Conservation (phyloP, 164 flowering plant species). For the Liriodendron chinense region DNA sequence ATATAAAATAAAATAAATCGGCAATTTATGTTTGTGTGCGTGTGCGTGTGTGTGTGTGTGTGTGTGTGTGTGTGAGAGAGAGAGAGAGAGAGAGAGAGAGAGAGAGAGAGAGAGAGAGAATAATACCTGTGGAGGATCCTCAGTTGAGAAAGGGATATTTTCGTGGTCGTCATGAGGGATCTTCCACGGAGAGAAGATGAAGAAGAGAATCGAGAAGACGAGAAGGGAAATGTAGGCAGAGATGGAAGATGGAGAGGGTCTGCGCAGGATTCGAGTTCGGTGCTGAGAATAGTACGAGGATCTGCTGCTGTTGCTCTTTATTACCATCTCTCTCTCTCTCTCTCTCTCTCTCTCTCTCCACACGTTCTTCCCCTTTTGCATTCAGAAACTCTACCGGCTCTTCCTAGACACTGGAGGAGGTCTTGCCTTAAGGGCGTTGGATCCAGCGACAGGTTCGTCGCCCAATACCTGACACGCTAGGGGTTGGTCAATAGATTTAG, state of each 20-base stretch:
- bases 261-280: not conserved
- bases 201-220: slow-evolving; percentile 4
- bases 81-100: not conserved
- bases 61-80: not conserved
- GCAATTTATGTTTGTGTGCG: too few species aligned
- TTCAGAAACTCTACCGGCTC: not conserved
- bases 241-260: slow-evolving; percentile 5
- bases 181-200: slow-evolving; percentile 8
- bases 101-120: too few species aligned
- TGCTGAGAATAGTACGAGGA: slow-evolving; percentile 3
- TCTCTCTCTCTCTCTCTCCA: slow-evolving; percentile 3
- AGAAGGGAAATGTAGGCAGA: slow-evolving; percentile 7
- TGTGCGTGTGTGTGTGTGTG: too few species aligned
- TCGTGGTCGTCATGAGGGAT: not conserved
- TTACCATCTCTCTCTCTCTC: slow-evolving; percentile 7
- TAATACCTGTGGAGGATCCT: not conserved
- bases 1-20: not conserved
- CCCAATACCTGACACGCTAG: too few species aligned
- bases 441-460: too few species aligned
- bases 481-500: too few species aligned
- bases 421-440: too few species aligned
- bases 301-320: slow-evolving; percentile 1
- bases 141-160: not conserved
- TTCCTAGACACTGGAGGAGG: too few species aligned
- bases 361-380: not conserved